Conservation (phyloP, 2,329 filamentous ascomycete species). For the Didymella glomerata region DNA sequence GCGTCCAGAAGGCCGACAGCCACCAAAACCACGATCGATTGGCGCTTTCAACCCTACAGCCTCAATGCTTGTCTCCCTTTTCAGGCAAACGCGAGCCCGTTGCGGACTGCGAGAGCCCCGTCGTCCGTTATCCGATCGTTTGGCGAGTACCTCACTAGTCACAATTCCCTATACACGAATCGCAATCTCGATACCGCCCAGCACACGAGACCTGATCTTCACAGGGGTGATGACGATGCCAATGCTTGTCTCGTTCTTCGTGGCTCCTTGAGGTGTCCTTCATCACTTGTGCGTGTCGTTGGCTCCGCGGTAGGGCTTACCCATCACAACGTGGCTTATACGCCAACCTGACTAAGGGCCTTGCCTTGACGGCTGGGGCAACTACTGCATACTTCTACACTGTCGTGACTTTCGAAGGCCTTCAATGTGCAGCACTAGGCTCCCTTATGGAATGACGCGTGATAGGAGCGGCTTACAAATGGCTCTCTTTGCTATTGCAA, state of each 20-base stretch:
- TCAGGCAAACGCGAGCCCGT: neutral
- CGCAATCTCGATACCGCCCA: slow-evolving; percentile 3
- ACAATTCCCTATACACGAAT: neutral
- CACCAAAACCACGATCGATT: slow-evolving; percentile 21
- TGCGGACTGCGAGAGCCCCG: slow-evolving; percentile 8
- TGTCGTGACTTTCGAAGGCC: neutral
- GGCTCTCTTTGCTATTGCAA: neutral
- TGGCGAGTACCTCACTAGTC: neutral
- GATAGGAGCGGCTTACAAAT: neutral
- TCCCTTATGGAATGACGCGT: neutral
- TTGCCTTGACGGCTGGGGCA: neutral
- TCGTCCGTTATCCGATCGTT: neutral
- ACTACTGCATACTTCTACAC: neutral
- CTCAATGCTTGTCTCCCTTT: slow-evolving; percentile 19
- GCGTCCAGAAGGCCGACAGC: slow-evolving; percentile 26
- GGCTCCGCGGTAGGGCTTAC: neutral
- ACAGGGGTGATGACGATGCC: slow-evolving; percentile 16
- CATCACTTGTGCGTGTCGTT: slow-evolving; percentile 2
- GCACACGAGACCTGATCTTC: neutral
- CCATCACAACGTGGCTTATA: neutral
- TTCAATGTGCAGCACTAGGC: neutral
- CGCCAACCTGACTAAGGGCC: neutral
- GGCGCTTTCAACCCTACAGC: slow-evolving; percentile 19
- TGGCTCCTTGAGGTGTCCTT: neutral
- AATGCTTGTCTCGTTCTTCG: slow-evolving; percentile 7